Evolutionary conservation across 805 yeast genomes (phyloP).

Genomic region (Starmerella ratchasimensis): DNA sequence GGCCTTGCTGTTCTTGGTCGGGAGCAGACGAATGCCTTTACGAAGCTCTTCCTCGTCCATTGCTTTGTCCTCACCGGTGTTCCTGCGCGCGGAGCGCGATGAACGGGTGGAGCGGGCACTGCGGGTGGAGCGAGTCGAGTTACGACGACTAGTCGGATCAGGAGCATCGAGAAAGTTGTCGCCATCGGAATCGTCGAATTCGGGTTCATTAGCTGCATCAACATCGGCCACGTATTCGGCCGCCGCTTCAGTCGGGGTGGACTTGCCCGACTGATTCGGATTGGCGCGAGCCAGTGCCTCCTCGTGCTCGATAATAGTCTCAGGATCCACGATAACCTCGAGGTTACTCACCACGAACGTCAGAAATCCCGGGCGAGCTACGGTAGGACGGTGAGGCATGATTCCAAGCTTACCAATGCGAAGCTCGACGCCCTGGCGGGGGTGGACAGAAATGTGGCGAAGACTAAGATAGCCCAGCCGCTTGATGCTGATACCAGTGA

Average conservation of each 20-base stretch:
- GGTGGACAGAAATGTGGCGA: conserved; percentile 27
- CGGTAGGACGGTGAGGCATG: conserved; percentile 29
- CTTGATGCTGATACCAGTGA: conserved; percentile 31
- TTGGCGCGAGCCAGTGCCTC: background rate
- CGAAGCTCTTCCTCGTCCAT: no score
- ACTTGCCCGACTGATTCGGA: conserved; percentile 1
- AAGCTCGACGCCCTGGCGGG: conserved; percentile 26
- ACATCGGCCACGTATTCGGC: conserved; percentile 1
- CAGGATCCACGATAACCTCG: conserved; percentile 24
- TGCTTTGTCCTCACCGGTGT: no score
- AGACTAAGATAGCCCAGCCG: conserved; percentile 31
- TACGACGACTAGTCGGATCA: no score
- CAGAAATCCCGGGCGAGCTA: conserved; percentile 31
- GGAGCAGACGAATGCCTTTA: conserved; percentile 15
- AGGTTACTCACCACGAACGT: conserved; percentile 25
- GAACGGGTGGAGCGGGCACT: no score
- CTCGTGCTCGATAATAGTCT: conserved; percentile 9
- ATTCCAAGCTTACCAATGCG: conserved; percentile 27
- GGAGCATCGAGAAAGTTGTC: no score
- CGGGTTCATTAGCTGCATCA: no score
- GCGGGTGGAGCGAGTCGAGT: no score
- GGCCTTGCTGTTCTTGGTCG: conserved; percentile 6
- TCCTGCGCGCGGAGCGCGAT: no score
- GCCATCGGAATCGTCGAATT: no score
- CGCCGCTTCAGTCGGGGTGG: background rate